Evolutionary conservation across 306 rosid species (phyloP).

Genomic region (Lupinus albus): DNA sequence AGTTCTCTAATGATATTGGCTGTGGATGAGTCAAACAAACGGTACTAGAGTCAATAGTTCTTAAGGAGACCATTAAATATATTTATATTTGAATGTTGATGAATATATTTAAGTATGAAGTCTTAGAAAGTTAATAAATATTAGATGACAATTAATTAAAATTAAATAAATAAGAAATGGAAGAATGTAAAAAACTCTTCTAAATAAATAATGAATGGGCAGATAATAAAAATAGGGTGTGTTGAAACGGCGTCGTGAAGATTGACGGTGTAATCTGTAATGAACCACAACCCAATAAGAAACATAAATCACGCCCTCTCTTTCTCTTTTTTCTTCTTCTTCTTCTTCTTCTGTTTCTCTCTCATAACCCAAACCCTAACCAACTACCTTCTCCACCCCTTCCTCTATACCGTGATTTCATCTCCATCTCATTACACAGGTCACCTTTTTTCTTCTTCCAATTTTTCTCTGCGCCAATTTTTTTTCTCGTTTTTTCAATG

Average conservation of each 20-base stretch:
- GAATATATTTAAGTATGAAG: too few species aligned
- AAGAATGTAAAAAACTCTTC: too few species aligned
- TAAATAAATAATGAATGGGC: too few species aligned
- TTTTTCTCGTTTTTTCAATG: neutral
- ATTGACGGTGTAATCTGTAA: constrained; percentile 31
- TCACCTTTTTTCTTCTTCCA: constrained; percentile 25
- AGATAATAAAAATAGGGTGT: neutral
- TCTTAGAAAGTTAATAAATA: too few species aligned
- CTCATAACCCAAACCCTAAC: constrained; percentile 56
- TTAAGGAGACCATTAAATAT: too few species aligned
- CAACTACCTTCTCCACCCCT: neutral
- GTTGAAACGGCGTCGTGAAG: constrained; percentile 46
- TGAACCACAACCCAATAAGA: constrained; percentile 29
- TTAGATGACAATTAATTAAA: too few species aligned
- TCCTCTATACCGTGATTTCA: neutral
- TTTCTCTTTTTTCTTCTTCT: neutral
- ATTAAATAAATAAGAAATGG: too few species aligned
- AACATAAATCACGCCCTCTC: constrained; percentile 21
- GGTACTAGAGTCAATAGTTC: too few species aligned
- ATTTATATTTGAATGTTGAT: too few species aligned
- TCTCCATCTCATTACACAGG: constrained; percentile 45
- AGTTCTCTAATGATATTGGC: too few species aligned
- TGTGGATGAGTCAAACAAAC: too few species aligned
- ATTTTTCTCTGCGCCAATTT: neutral
- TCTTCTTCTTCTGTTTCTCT: neutral